A percentile compares a stretch with the other conserved stretches of the same genome.
Evolutionary conservation across 1,139 yeast genomes (phyloP).

Genomic region (Yamadazyma diddensiae): DNA sequence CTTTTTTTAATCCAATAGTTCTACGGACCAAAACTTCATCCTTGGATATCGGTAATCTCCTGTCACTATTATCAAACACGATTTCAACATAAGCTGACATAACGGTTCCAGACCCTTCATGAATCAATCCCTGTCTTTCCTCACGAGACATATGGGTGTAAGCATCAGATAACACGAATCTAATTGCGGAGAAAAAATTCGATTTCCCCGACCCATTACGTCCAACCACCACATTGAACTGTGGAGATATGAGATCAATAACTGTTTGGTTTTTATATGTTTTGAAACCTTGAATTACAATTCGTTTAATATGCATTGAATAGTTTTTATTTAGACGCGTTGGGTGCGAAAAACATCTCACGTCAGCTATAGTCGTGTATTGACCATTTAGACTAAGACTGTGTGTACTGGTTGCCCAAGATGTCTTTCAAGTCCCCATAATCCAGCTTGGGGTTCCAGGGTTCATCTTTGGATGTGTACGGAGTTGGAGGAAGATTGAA

Average conservation of each 20-base stretch:
- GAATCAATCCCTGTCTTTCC: slow-evolving; percentile 84
- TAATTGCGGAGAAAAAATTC: slow-evolving; percentile 90
- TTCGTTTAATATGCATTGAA: slow-evolving; percentile 40
- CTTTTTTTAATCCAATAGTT: slow-evolving; percentile 89
- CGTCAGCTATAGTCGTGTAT: background rate
- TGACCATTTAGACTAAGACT: slow-evolving; percentile 4
- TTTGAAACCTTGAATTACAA: slow-evolving; percentile 88
- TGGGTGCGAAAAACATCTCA: slow-evolving; percentile 4
- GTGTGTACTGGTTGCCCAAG: slow-evolving; percentile 10
- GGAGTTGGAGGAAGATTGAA: slow-evolving; percentile 48
- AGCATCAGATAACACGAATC: slow-evolving; percentile 90
- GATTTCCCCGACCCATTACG: slow-evolving; percentile 97
- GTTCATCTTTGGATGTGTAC: slow-evolving; percentile 39
- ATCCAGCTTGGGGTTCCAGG: slow-evolving; percentile 41
- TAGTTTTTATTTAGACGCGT: slow-evolving; percentile 7
- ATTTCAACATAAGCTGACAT: slow-evolving; percentile 94
- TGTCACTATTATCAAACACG: slow-evolving; percentile 76
- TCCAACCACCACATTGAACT: slow-evolving; percentile 89
- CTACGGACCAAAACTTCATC: slow-evolving; percentile 74
- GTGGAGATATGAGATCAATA: slow-evolving; percentile 74
- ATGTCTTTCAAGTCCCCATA: slow-evolving; percentile 10
- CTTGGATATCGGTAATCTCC: slow-evolving; percentile 68
- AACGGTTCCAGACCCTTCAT: slow-evolving; percentile 88
- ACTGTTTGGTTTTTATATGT: slow-evolving; percentile 85
- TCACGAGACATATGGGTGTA: slow-evolving; percentile 85